These are phyloP conservation scores for Heterobasidion irregulare DNA, from an alignment of 1,284 basidiomycete species.

Conservation along the genomic window DNA sequence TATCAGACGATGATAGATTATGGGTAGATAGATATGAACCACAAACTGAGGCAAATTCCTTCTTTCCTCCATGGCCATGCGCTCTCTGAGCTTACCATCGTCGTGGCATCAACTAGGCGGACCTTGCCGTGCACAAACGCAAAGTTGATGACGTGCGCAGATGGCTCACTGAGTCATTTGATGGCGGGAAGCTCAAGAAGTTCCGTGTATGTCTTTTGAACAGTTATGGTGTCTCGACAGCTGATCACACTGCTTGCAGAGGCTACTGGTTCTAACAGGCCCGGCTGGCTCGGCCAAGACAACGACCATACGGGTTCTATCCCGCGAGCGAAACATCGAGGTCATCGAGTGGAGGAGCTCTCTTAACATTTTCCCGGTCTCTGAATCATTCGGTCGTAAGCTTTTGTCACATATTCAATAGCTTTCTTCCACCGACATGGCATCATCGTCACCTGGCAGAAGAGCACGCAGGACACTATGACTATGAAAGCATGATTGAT, in stretches of 20 bases:
- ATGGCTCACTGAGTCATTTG: slow-evolving; percentile 84
- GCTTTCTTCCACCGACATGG: neutral
- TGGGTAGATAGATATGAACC: slow-evolving; percentile 82
- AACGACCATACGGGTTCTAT: slow-evolving; percentile 70
- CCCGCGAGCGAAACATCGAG: slow-evolving; percentile 71
- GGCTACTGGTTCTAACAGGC: slow-evolving; percentile 81
- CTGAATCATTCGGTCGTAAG: neutral
- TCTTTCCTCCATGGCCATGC: neutral
- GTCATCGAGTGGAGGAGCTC: slow-evolving; percentile 83
- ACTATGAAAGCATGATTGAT: slow-evolving; percentile 53
- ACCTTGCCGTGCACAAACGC: slow-evolving; percentile 83
- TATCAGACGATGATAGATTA: slow-evolving; percentile 33
- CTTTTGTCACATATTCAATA: neutral
- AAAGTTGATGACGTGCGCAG: slow-evolving; percentile 81
- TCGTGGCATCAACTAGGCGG: slow-evolving; percentile 35
- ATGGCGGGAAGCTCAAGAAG: slow-evolving; percentile 61
- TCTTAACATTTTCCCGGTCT: neutral
- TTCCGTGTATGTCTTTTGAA: slow-evolving; percentile 59
- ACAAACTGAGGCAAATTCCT: slow-evolving; percentile 39
- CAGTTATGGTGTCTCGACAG: neutral
- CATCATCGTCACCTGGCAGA: neutral
- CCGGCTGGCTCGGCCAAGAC: slow-evolving; percentile 92
- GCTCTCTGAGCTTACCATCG: neutral
- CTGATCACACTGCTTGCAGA: slow-evolving; percentile 31
- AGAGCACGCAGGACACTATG: neutral